Evolutionary conservation across 495 filamentous ascomycete species (phyloP).

Genomic region (Diplogelasinospora grovesii): DNA sequence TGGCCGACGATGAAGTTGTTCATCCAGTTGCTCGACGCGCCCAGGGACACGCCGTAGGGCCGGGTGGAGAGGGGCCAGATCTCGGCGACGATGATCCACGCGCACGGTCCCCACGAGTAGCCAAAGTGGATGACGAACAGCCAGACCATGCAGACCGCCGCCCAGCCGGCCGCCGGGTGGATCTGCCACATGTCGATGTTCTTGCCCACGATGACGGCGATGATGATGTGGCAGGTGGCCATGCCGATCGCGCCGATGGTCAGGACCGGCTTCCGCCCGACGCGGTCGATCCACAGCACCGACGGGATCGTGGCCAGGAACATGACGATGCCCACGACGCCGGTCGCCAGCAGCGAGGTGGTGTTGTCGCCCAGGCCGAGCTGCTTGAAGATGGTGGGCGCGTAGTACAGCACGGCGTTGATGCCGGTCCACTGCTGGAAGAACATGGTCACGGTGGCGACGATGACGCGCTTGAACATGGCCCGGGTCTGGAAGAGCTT

Average conservation of each 20-base stretch:
- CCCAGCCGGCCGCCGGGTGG: constrained; percentile 67
- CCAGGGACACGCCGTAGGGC: constrained; percentile 66
- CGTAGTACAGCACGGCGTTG: constrained; percentile 66
- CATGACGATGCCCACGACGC: constrained; percentile 75
- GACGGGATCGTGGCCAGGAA: constrained; percentile 61
- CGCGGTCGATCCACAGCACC: constrained; percentile 58
- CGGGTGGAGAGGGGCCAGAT: constrained; percentile 71
- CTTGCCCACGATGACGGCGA: constrained; percentile 64
- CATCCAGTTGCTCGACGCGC: constrained; percentile 57
- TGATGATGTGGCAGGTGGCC: constrained; percentile 61
- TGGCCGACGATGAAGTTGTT: constrained; percentile 54
- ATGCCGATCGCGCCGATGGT: constrained; percentile 52
- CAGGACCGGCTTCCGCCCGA: constrained; percentile 52
- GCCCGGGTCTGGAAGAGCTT: constrained; percentile 64
- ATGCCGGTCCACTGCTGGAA: constrained; percentile 74
- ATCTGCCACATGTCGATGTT: constrained; percentile 51
- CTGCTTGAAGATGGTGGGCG: constrained; percentile 64
- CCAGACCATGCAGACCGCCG: constrained; percentile 73
- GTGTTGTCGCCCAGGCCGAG: constrained; percentile 60
- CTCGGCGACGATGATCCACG: constrained; percentile 68
- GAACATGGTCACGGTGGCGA: constrained; percentile 63
- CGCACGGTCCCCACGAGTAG: constrained; percentile 65
- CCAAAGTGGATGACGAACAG: constrained; percentile 78
- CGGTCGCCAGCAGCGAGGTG: constrained; percentile 66
- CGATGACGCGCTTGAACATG: constrained; percentile 69